Conservation (phyloP, 139 green algal genomes). For the Chlorella sp. region DNA sequence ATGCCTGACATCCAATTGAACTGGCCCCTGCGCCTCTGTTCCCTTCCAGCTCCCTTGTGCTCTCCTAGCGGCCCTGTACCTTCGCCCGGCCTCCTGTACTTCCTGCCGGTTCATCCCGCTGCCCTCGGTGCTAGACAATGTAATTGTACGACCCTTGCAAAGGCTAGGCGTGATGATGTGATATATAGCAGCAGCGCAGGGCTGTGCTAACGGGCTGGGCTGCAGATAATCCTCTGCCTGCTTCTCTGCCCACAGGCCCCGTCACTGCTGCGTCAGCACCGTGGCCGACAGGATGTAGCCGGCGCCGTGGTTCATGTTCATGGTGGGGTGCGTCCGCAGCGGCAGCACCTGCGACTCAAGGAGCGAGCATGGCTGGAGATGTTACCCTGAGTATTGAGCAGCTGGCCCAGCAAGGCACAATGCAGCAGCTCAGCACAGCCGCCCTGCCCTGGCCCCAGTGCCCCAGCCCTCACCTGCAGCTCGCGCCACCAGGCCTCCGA, state of each 20-base stretch:
- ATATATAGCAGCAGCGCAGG: too few species aligned
- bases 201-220: too few species aligned
- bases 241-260: neutral
- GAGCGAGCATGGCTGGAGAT: neutral
- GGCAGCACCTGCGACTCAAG: slow-evolving; percentile 72
- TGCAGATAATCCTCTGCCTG: neutral
- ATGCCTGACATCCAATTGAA: neutral
- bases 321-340: slow-evolving; percentile 79
- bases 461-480: slow-evolving; percentile 60
- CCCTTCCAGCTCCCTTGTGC: neutral
- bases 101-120: neutral
- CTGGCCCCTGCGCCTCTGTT: neutral
- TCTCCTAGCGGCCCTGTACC: neutral
- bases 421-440: too few species aligned
- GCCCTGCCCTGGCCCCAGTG: neutral
- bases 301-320: slow-evolving; percentile 79
- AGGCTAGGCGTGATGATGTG: too few species aligned
- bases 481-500: slow-evolving; percentile 82
- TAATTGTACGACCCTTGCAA: neutral
- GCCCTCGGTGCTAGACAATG: neutral
- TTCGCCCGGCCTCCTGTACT: neutral
- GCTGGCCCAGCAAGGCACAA: neutral
- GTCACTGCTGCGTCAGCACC: neutral
- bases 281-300: slow-evolving; percentile 83
- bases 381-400: neutral